phyloP scores from a whole-genome alignment of 2,329 filamentous ascomycete genomes.

The Chaetomium sp. region DNA sequence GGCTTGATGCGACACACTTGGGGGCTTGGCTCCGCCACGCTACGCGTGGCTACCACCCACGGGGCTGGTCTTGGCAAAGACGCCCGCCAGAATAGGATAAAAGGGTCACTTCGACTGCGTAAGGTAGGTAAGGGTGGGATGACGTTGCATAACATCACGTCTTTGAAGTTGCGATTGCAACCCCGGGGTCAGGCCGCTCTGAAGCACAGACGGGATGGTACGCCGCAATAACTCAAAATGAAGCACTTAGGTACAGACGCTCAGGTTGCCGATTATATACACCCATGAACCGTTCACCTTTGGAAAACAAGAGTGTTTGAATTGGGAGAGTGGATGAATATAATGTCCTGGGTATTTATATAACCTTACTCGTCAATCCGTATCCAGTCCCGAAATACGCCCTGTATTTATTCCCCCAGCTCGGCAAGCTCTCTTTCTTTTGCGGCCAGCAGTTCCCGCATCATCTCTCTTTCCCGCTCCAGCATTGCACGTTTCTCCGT shows the following conservation, averaged over 20 bases:
- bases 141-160: not conserved
- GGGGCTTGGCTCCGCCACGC: constrained; percentile 9
- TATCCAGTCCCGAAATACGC: not conserved
- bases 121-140: not conserved
- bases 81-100: not conserved
- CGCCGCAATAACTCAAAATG: not conserved
- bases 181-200: too few relatives aligned
- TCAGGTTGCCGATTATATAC: not conserved
- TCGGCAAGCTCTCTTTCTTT: constrained; percentile 73
- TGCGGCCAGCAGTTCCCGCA: constrained; percentile 70
- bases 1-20: constrained; percentile 2
- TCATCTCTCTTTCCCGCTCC: constrained; percentile 72
- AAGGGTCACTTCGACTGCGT: not conserved
- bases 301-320: not conserved
- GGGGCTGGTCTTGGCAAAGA: not conserved
- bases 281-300: not conserved
- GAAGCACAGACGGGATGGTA: too few relatives aligned
- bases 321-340: not conserved
- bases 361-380: not conserved
- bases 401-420: constrained; percentile 31
- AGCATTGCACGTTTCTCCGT: constrained; percentile 67
- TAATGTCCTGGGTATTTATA: not conserved
- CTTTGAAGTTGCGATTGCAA: not conserved
- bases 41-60: not conserved
- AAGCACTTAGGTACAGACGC: not conserved